Conservation (phyloP, 352 stramenopile genomes). For the Pythium aphanidermatum region DNA sequence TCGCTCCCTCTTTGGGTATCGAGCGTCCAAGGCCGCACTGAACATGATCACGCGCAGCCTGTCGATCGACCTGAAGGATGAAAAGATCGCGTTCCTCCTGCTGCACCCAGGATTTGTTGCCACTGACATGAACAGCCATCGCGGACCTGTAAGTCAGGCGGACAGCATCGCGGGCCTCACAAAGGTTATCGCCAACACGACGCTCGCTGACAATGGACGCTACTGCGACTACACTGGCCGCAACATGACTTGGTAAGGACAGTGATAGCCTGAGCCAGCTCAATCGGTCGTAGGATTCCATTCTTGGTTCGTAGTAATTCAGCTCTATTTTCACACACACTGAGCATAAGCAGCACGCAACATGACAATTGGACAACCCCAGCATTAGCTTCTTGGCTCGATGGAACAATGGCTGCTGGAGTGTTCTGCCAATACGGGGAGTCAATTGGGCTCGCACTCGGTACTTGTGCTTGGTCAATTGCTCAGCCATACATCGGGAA, state of each 20-base stretch:
- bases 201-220: slow-evolving; percentile 23
- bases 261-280: no score
- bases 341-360: no score
- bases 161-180: slow-evolving; percentile 25
- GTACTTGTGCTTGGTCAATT: no score
- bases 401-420: no score
- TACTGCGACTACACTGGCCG: slow-evolving; percentile 24
- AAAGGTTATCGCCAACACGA: slow-evolving; percentile 20
- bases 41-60: slow-evolving; percentile 36
- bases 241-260: slow-evolving; percentile 29
- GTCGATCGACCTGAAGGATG: slow-evolving; percentile 24
- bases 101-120: slow-evolving; percentile 33
- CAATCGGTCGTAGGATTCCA: no score
- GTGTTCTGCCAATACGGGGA: no score
- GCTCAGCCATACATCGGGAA: no score
- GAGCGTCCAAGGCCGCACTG: slow-evolving; percentile 41
- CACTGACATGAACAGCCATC: slow-evolving; percentile 30
- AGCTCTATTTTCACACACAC: no score
- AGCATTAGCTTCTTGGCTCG: no score
- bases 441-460: no score
- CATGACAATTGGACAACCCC: no score
- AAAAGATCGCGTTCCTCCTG: slow-evolving; percentile 24
- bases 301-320: no score
- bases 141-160: slow-evolving; percentile 15
- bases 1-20: slow-evolving; percentile 28